phyloP scores from a whole-genome alignment of 192 early-diverging fungal genomes.

The Linnemannia schmuckeri region DNA sequence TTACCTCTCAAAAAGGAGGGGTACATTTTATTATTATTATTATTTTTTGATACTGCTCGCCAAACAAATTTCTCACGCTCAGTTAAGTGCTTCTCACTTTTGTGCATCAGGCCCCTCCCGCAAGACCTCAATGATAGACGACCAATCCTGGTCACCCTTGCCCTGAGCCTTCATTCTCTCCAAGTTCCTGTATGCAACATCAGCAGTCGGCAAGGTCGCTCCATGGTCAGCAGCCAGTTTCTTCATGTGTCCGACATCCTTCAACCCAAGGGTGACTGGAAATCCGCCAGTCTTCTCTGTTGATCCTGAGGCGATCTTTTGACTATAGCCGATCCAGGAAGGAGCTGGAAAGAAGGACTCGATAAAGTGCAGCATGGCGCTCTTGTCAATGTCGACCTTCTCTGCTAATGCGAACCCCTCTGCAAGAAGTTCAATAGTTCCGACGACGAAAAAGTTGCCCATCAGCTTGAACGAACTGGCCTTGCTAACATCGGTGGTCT shows the following conservation, averaged over 20 bases:
- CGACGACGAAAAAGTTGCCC: slow-evolving; percentile 74
- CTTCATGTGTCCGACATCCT: slow-evolving; percentile 60
- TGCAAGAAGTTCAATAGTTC: slow-evolving; percentile 67
- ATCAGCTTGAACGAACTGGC: slow-evolving; percentile 71
- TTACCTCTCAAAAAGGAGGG: too few species aligned
- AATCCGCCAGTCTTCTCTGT: slow-evolving; percentile 55
- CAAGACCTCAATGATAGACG: slow-evolving; percentile 6
- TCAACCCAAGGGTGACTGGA: slow-evolving; percentile 47
- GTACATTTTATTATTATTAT: neutral
- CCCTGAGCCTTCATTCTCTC: slow-evolving; percentile 9
- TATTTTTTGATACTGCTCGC: neutral
- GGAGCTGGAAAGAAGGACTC: slow-evolving; percentile 62
- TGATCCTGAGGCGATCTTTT: slow-evolving; percentile 48
- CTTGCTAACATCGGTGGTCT: slow-evolving; percentile 53
- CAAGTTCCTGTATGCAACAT: slow-evolving; percentile 24
- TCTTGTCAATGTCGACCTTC: slow-evolving; percentile 62
- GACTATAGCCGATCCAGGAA: slow-evolving; percentile 59
- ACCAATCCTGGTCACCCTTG: slow-evolving; percentile 25
- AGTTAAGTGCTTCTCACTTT: too few species aligned
- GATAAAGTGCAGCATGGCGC: slow-evolving; percentile 64
- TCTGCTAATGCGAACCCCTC: slow-evolving; percentile 73
- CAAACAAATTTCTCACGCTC: too few species aligned
- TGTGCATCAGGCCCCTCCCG: neutral
- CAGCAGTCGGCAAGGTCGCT: slow-evolving; percentile 49
- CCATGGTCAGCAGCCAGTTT: slow-evolving; percentile 47